Base-by-base conservation (phyloP, 1,139 yeast species). In the Debaryomyces subglobosus region DNA sequence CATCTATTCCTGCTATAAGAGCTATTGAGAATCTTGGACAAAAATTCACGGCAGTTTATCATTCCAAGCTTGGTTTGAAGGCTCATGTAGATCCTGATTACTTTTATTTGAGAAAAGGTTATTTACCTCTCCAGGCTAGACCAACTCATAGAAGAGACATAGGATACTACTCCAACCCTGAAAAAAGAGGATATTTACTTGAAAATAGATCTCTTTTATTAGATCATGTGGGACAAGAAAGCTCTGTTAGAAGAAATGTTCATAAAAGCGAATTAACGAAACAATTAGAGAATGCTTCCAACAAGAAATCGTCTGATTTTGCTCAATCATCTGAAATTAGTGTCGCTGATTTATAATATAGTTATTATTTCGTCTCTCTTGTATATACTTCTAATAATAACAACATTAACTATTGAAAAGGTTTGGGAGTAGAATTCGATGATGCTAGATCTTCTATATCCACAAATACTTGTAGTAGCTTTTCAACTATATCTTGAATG, bases 121-220 rank as follows among this genome's bases (percentile, higher is more conserved):
- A 91, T 55, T 70, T 92, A 21, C 98, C 98, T 25, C 69, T 90
- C 54, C 85, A 83, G 46, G 95, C 98, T 3, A 82, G 92, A 67
- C 99, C 99, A 21, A 86, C 86, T 7, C 85, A 82, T 57, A 82
- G 89, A 68, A 86, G 89, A 71, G 91, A 87, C 61, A 85, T 94
- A 52, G 83, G 81, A 53, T 90, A 77, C 68, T 94, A 94, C 69
- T 81, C 94, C 42, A 79, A 82, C 64, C 79, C 80, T 5, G 84
- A 77, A 34, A 84, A 83, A 62, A 80, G 91, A 55, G 98, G 99
- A 3, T 92, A 89, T 63, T 72, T 92, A 59, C 68, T 72, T 58
- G 62, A 74, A 49, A 70, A 74, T 53, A 63, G 65, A 18, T 63
- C 72, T 18, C 55, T 74, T 43, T 68, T 76, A 44, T 69, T 74